Evolutionary conservation across 805 yeast genomes (phyloP), one percentile per base, ranked within the genome.

Genomic region (Nakazawaea wyomingensis): DNA sequence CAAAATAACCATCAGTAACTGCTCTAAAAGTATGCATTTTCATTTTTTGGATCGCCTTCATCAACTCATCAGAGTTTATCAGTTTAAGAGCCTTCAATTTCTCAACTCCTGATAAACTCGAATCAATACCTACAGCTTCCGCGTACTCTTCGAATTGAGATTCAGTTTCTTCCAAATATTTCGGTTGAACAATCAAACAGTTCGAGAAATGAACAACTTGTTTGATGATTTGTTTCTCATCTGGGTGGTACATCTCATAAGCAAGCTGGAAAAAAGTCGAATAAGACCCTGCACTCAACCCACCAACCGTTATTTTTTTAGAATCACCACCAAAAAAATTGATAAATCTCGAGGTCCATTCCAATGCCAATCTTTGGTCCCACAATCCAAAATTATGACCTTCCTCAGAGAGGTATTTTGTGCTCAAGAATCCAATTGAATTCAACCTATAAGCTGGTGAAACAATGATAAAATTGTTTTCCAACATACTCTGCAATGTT

Each of bases 241-340:
- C 61, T 10, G 69, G 68, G 41, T 69, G 64, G 48, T 69, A 69
- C 11, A 66, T 31, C 45, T 69, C 73, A 49, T 69, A 69, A 1
- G 68, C 66, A 26, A 69, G 45, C 50, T 69, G 74, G 51, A 62
- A 66, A 39, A 65, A 64, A 2, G 68, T 58, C 4, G 72, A 66
- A 41, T 65, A 62, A 6, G 70, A 63, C 5, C 80, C 80, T 3
- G 79, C 75, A 26, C 71, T 62, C 32, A 72, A 57, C 3, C 80
- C 80, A 30, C 66, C 63, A 24, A 72, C 55, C 0, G 78, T 65
- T 26, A 75, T 60, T 30, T 57, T 54, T 9, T 55, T 56, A 0
- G 68, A 56, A 51, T 74, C 68, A 27, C 79, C 79, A 17, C 78
- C 78, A 53, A 74, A 71, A 39, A 64, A 53, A 17, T 46, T 44